These are phyloP conservation scores for Leccinum imitatum DNA, from an alignment of 768 basidiomycete species.

Conservation along the genomic window DNA sequence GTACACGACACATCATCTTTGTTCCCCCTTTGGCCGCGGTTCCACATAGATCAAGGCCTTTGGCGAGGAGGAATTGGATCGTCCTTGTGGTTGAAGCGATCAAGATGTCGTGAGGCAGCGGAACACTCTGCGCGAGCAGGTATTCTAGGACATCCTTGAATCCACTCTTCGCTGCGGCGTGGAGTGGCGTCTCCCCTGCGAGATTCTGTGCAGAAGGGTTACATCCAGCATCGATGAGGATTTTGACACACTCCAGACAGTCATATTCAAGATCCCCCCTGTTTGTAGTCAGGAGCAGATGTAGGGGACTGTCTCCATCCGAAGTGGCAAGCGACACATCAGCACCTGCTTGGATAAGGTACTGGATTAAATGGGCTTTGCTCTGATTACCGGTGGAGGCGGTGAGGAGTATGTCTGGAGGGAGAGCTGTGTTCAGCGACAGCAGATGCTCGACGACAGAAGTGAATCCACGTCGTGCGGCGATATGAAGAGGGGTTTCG, in stretches of 20 bases:
- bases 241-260: background rate
- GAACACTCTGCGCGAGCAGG: background rate
- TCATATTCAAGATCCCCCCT: background rate
- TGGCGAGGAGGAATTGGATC: background rate
- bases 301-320: background rate
- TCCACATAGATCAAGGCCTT: background rate
- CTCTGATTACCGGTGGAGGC: background rate
- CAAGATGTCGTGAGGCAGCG: slow-evolving; percentile 1
- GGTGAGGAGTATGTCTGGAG: background rate
- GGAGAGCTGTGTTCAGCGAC: background rate
- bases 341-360: background rate
- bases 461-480: background rate
- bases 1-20: background rate
- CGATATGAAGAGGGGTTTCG: slow-evolving; percentile 3
- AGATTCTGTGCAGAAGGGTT: background rate
- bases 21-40: background rate
- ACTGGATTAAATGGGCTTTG: background rate
- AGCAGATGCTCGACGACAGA: background rate
- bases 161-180: background rate
- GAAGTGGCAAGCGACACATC: background rate
- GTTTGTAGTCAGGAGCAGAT: background rate
- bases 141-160: background rate
- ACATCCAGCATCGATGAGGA: slow-evolving; percentile 9
- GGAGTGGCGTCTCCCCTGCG: background rate
- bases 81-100: background rate